Percentiles rank a stretch among this genome's conserved stretches.
Conservation (phyloP, 2,329 filamentous ascomycete genomes). For the Colletotrichum limetticola region DNA sequence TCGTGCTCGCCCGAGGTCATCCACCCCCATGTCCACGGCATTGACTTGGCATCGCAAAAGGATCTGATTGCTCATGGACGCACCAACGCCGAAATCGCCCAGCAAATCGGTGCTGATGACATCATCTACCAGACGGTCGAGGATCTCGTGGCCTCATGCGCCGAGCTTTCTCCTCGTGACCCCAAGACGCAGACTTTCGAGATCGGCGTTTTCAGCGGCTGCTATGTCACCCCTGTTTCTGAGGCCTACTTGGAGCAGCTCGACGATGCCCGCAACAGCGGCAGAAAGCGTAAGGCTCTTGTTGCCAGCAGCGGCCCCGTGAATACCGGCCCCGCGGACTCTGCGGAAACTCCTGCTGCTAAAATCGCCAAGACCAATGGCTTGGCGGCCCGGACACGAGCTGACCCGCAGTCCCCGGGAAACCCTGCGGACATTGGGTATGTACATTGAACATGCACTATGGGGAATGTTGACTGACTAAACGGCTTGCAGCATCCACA, state of each 20-base stretch:
- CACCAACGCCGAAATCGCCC: slow-evolving; percentile 53
- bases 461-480: background rate
- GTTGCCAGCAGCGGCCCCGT: slow-evolving; percentile 22
- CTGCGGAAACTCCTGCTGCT: background rate
- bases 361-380: slow-evolving; percentile 18
- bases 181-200: slow-evolving; percentile 75
- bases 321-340: background rate
- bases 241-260: slow-evolving; percentile 86
- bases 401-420: slow-evolving; percentile 13
- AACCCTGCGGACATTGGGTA: slow-evolving; percentile 16
- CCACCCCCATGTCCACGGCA: slow-evolving; percentile 49
- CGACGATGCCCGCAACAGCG: slow-evolving; percentile 71
- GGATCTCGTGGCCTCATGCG: slow-evolving; percentile 84
- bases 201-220: slow-evolving; percentile 90
- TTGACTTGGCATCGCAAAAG: slow-evolving; percentile 52
- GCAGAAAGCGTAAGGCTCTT: slow-evolving; percentile 63
- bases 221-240: slow-evolving; percentile 84
- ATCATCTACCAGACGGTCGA: slow-evolving; percentile 73
- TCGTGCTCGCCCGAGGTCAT: slow-evolving; percentile 80
- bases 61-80: slow-evolving; percentile 55
- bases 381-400: background rate
- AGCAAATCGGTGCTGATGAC: slow-evolving; percentile 54
- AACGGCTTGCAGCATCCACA: slow-evolving; percentile 19
- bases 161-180: slow-evolving; percentile 72
- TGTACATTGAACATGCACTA: background rate